phyloP scores from a whole-genome alignment of 2,329 filamentous ascomycete species.

The Rugonectria rugulosa region DNA sequence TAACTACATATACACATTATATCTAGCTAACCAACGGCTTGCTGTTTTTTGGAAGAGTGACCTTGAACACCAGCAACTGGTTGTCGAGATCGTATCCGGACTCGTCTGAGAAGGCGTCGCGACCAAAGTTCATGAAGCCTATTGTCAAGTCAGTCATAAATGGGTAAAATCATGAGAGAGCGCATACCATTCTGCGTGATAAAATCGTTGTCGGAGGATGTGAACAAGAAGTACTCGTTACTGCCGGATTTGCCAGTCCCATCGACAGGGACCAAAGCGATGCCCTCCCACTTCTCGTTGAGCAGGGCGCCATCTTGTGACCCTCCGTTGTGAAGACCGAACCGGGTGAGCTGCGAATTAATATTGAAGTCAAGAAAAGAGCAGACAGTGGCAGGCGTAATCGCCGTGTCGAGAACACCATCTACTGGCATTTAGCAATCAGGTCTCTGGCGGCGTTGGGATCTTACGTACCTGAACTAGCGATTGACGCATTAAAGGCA shows the following conservation, averaged over 20 bases:
- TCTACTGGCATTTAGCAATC: constrained; percentile 31
- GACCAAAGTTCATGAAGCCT: constrained; percentile 65
- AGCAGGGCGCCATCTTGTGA: constrained; percentile 63
- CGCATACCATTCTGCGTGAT: constrained; percentile 71
- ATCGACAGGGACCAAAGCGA: constrained; percentile 68
- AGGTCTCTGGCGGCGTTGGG: not conserved
- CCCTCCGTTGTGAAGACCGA: constrained; percentile 74
- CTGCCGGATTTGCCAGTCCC: constrained; percentile 42
- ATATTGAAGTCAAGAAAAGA: constrained; percentile 74
- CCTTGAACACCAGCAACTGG: constrained; percentile 70
- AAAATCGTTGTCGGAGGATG: constrained; percentile 77
- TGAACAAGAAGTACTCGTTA: constrained; percentile 73
- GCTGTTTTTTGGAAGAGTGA: constrained; percentile 48
- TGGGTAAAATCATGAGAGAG: constrained; percentile 19
- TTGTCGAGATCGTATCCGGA: constrained; percentile 66
- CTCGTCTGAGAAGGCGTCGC: constrained; percentile 61
- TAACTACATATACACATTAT: too few species aligned
- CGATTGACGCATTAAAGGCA: constrained; percentile 37
- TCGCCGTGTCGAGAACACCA: constrained; percentile 60
- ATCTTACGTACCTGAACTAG: constrained; percentile 21
- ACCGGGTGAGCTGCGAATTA: constrained; percentile 68
- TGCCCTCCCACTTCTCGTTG: constrained; percentile 81
- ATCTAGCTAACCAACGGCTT: constrained; percentile 29
- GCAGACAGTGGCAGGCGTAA: constrained; percentile 69
- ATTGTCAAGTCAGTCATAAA: not conserved